Conservation (phyloP, 768 basidiomycete species). For the Hebeloma cylindrosporum region DNA sequence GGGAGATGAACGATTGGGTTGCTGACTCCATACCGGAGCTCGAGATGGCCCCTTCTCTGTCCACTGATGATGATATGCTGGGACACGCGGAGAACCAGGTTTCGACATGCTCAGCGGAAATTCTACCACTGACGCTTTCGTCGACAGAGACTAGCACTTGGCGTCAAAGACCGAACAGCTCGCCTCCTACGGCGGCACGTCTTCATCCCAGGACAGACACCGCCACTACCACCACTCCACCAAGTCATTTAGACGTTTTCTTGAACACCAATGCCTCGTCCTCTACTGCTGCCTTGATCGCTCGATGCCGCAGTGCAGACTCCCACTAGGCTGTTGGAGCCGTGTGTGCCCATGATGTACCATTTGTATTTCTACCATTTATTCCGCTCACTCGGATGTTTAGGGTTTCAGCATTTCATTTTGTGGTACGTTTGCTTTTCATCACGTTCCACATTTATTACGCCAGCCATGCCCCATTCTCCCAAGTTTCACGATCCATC, state of each 20-base stretch:
- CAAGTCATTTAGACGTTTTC: conserved; percentile 14
- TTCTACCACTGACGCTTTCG: background rate
- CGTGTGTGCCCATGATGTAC: no score
- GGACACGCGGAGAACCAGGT: background rate
- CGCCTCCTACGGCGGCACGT: conserved; percentile 15
- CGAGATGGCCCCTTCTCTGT: background rate
- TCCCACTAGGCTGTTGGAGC: background rate
- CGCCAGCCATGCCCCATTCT: no score
- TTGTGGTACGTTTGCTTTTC: no score
- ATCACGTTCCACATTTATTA: no score
- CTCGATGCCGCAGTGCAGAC: conserved; percentile 16
- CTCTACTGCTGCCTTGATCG: conserved; percentile 5
- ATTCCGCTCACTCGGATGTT: background rate
- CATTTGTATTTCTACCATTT: background rate
- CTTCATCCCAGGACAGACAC: conserved; percentile 1
- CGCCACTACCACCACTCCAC: background rate
- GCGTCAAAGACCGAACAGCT: conserved; percentile 18
- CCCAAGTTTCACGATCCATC: no score
- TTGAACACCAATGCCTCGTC: conserved; percentile 7
- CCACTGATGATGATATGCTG: background rate
- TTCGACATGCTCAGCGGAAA: no score
- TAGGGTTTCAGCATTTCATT: background rate
- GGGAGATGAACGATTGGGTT: conserved; percentile 6
- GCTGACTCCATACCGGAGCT: background rate
- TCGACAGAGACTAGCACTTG: background rate